phyloP scores from a whole-genome alignment of 148 eudicot genomes.

The Dianthus caryophyllus region DNA sequence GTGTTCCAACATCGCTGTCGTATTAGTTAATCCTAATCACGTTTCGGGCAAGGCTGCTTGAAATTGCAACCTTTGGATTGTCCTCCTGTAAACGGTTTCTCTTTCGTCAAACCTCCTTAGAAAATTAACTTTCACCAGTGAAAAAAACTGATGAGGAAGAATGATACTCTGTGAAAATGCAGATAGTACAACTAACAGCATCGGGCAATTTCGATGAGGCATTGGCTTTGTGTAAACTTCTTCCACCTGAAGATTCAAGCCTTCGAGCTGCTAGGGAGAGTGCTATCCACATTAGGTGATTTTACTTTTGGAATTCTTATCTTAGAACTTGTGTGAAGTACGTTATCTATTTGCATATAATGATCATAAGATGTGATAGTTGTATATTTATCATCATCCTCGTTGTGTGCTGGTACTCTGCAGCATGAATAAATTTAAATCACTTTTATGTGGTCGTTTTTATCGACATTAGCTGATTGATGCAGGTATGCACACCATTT shows the following conservation, averaged over 20 bases:
- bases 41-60: conserved; percentile 9
- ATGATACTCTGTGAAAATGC: conserved; percentile 24
- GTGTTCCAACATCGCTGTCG: background rate
- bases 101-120: background rate
- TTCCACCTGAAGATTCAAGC: conserved; percentile 94
- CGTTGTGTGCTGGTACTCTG: background rate
- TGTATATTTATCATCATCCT: background rate
- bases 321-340: background rate
- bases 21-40: background rate
- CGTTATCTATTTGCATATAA: background rate
- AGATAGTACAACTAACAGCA: conserved; percentile 98
- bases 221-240: conserved; percentile 84
- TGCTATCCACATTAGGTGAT: conserved; percentile 90
- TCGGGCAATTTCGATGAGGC: conserved; percentile 99
- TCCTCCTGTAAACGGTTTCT: background rate
- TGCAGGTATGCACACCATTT: conserved; percentile 90
- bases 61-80: background rate
- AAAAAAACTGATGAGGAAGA: conserved; percentile 7
- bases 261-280: conserved; percentile 97
- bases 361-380: background rate
- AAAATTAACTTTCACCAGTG: background rate
- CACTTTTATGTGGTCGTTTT: background rate
- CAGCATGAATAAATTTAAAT: background rate
- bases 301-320: background rate
- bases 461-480: conserved; percentile 12